These are phyloP conservation scores for Nyssa sinensis DNA, from an alignment of 148 eudicot genomes.

Conservation along the genomic window DNA sequence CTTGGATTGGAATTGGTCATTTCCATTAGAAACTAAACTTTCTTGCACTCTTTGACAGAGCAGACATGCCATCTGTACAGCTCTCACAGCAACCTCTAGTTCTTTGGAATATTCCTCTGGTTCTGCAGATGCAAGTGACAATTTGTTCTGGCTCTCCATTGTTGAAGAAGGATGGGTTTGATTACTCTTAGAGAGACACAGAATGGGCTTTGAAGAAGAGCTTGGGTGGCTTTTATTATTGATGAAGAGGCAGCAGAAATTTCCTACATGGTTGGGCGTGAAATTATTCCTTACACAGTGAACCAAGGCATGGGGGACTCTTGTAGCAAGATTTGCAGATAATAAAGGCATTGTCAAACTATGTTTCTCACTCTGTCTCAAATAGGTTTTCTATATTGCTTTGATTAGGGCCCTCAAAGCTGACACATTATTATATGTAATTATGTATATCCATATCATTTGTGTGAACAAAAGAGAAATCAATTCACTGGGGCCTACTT, in stretches of 20 bases:
- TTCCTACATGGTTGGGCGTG: slow-evolving; percentile 2
- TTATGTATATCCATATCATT: no score
- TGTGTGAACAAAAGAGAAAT: no score
- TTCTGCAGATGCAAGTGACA: slow-evolving; percentile 16
- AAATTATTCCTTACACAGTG: slow-evolving; percentile 2
- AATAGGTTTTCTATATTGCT: neutral
- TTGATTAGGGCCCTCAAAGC: no score
- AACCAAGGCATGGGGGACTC: slow-evolving; percentile 13
- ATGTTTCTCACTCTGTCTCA: slow-evolving; percentile 12
- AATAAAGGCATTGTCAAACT: slow-evolving; percentile 18
- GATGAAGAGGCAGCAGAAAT: neutral
- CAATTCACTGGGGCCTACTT: neutral
- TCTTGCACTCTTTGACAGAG: slow-evolving; percentile 46
- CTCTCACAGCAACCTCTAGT: slow-evolving; percentile 53
- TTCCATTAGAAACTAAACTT: slow-evolving; percentile 25
- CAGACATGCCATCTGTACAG: slow-evolving; percentile 54
- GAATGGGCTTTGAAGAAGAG: slow-evolving; percentile 11
- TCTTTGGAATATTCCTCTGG: slow-evolving; percentile 30
- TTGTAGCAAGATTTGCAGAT: slow-evolving; percentile 10
- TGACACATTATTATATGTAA: no score
- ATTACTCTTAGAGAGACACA: slow-evolving; percentile 10
- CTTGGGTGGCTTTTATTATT: neutral
- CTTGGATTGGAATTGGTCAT: slow-evolving; percentile 38
- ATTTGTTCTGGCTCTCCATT: slow-evolving; percentile 39
- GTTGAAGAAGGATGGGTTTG: slow-evolving; percentile 29